Evolutionary conservation across 1,139 yeast genomes (phyloP), one percentile per base, ranked within the genome.

Genomic region (Casaregolazyma lundiana): DNA sequence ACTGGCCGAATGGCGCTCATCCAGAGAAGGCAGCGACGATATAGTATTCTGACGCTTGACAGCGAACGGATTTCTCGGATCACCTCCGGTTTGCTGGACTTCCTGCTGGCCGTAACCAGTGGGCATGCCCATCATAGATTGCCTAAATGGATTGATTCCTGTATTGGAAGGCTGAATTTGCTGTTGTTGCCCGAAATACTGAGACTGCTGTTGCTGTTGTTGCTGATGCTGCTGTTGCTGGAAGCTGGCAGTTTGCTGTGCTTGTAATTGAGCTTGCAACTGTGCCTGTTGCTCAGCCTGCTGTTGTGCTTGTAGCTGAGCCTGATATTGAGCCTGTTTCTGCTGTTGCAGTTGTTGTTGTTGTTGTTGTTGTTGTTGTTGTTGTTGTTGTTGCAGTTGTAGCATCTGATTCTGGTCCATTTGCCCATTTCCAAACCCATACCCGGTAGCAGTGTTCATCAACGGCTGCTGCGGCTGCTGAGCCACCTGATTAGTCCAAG

Each of bases 1-100:
- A 15, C 22, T 16, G 9, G 37, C 20, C n/a, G 37, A n/a, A 6
- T 22, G 43, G 9, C 34, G 43, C 11, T 40, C 43, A 20, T 24
- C 34, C 8, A 32, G 30, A 15, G 30, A 32, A 3, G 43, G 51
- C 30, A 47, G 35, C n/a, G 46, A 30, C 42, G 54, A 16, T 43
- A 45, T n/a, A 19, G 52, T 43, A 29, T 56, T 50, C 41, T 53
- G 47, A 30, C 60, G 56, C 55, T 48, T 60, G 59, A 57, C 73
- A 75, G 5, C 48, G 30, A 45, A 45, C 13, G 48, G 48, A 32
- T 48, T 54, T 41, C 47, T 53, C 7, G 19, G 40, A 29, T 43
- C 46, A 7, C 32, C 32, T 26, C 15, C 15, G 3, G 32, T 15
- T 26, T 26, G 32, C 15, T 26, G 32, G 13, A 15, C 6, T 5